Conservation (phyloP, 2,329 filamentous ascomycete species). For the Xylariaceae sp. region DNA sequence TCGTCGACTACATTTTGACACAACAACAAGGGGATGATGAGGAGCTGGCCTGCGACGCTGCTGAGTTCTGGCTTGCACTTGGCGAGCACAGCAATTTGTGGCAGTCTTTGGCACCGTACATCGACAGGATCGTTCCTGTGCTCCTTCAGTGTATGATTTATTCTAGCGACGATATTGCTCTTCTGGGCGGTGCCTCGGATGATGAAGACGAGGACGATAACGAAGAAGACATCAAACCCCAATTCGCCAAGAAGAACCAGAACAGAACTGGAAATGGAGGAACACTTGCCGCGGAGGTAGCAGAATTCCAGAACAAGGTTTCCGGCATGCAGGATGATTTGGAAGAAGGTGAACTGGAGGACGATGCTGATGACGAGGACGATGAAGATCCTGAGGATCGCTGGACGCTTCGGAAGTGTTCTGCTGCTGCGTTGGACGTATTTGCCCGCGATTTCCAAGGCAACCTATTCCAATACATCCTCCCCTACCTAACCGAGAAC, state of each 20-base stretch:
- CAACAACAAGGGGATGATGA: conserved; percentile 87
- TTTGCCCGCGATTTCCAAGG: conserved; percentile 87
- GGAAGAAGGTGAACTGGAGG: conserved; percentile 82
- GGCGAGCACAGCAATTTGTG: conserved; percentile 82
- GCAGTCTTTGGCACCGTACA: conserved; percentile 67
- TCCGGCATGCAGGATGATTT: conserved; percentile 64
- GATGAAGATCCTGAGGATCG: conserved; percentile 73
- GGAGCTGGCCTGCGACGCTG: conserved; percentile 86
- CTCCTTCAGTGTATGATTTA: conserved; percentile 95
- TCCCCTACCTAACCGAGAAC: conserved; percentile 88
- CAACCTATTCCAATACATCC: conserved; percentile 82
- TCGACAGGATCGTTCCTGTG: conserved; percentile 82
- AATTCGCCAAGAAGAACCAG: conserved; percentile 70
- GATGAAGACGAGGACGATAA: conserved; percentile 91
- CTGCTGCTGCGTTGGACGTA: conserved; percentile 88
- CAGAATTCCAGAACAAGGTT: conserved; percentile 51
- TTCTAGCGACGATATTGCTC: conserved; percentile 83
- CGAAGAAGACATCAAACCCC: conserved; percentile 84
- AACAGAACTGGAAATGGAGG: conserved; percentile 54
- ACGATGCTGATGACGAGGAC: conserved; percentile 69
- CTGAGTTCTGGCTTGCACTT: conserved; percentile 94
- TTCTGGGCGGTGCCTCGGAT: conserved; percentile 76
- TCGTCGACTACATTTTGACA: conserved; percentile 87
- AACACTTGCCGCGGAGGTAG: conserved; percentile 49
- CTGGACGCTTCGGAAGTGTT: conserved; percentile 96